Evolutionary conservation across 192 early-diverging fungal genomes (phyloP), one percentile per base, ranked within the genome.

Genomic region (Ramicandelaber brevisporus): DNA sequence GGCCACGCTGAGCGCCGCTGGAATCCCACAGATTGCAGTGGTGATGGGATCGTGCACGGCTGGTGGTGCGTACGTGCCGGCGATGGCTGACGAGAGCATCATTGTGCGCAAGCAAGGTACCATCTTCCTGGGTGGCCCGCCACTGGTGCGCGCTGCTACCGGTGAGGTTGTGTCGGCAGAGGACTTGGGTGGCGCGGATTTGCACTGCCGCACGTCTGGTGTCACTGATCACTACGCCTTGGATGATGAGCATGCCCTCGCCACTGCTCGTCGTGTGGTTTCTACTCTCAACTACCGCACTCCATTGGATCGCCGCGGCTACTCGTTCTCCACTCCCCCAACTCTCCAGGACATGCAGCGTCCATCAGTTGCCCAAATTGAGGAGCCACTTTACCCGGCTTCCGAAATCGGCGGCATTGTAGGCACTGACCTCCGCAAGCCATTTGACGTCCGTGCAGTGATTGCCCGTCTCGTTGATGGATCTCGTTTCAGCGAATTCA

Each of bases 31-130:
- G 56, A 69, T 96, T 23, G 89, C 89, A n/a, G 79, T 86, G 22
- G 89, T 96, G 4, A 65, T 96, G 57, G 89, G 89, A 10, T 86
- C 81, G 10, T 96, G 89, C 57, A 95, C 89, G 12, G 89, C 89
- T 11, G 85, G 85, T 37, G 82, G 89, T 33, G 89, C 89, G 2
- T 95, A 95, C 46, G 86, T 95, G 15, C 89, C 89, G 23, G 86
- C 89, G 7, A 95, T 95, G 89, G 78, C 87, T 20, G 89, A 95
- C 50, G 84, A 95, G 52, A 81, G 75, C 58, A 73, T 95, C 34
- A 95, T 95, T 59, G 89, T 95, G 18, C 59, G 62, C 34, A 76
- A 74, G 17, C 85, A 95, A 47, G 89, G 89, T 5, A 95, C 89
- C 2, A 95, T 95, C 34, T 95, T 95, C 57, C 63, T 90, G 41